Conservation (phyloP, 208 protist genomes). For the Crithidia brevicula region DNA sequence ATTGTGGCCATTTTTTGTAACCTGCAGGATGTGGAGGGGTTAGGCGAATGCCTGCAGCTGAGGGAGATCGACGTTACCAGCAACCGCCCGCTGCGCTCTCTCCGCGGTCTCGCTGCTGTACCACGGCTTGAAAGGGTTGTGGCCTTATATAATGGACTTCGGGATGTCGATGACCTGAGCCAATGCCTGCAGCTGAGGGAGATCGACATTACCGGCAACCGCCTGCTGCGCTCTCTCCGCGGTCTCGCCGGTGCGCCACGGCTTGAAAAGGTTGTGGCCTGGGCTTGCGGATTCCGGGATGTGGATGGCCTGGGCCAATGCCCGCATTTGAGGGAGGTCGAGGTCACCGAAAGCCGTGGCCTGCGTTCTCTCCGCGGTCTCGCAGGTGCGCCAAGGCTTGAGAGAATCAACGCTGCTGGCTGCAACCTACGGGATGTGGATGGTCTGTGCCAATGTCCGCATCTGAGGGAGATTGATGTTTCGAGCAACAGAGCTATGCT, state of each 20-base stretch:
- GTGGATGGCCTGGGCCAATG: slow-evolving; percentile 2
- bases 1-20: background rate
- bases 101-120: background rate
- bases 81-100: background rate
- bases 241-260: slow-evolving; percentile 7
- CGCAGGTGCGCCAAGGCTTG: too few species aligned
- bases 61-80: too few species aligned
- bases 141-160: background rate
- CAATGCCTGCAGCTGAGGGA: background rate
- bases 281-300: background rate
- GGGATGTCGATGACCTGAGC: background rate
- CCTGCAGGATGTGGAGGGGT: background rate
- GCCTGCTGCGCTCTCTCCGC: background rate
- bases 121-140: background rate
- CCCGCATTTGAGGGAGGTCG: background rate
- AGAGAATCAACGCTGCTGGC: too few species aligned
- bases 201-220: slow-evolving; percentile 1
- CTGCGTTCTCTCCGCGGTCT: too few species aligned
- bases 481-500: too few species aligned
- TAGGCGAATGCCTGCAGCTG: too few species aligned
- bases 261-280: slow-evolving; percentile 3
- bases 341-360: too few species aligned
- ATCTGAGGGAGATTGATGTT: too few species aligned
- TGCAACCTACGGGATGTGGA: too few species aligned
- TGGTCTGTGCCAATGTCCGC: too few species aligned